Evolutionary conservation across 1,284 basidiomycete genomes (phyloP).

Genomic region (Fomes fomentarius): DNA sequence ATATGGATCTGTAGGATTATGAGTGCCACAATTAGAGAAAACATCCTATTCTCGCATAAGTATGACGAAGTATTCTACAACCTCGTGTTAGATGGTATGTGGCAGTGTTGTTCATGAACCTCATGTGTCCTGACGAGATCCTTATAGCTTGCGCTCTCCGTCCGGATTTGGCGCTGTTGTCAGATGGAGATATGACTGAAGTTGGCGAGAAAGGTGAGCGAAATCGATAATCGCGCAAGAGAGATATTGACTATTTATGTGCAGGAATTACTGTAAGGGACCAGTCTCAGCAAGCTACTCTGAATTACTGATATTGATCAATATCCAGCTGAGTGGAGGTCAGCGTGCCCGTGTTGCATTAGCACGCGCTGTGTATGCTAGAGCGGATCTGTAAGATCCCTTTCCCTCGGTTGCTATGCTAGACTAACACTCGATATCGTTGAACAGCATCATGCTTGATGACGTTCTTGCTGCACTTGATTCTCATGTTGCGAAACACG

Average conservation of each 20-base stretch:
- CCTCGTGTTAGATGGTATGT: slow-evolving; percentile 70
- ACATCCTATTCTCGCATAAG: slow-evolving; percentile 89
- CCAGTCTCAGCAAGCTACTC: too few relatives aligned
- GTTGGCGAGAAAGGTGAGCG: slow-evolving; percentile 72
- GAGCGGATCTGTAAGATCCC: slow-evolving; percentile 43
- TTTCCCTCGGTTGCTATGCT: slow-evolving; percentile 21
- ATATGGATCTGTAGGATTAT: slow-evolving; percentile 59
- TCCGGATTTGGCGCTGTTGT: slow-evolving; percentile 78
- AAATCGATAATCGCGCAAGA: too few relatives aligned
- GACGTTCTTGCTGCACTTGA: slow-evolving; percentile 62
- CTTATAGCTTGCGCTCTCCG: slow-evolving; percentile 80
- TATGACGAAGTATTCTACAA: slow-evolving; percentile 83
- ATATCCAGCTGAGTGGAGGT: slow-evolving; percentile 59
- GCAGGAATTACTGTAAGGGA: slow-evolving; percentile 45
- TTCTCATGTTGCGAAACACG: slow-evolving; percentile 47
- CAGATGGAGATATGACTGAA: slow-evolving; percentile 74
- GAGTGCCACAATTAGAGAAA: slow-evolving; percentile 83
- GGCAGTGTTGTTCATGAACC: not conserved
- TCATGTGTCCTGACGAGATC: not conserved
- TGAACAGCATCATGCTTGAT: slow-evolving; percentile 45
- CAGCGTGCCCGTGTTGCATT: slow-evolving; percentile 66
- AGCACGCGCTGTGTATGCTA: slow-evolving; percentile 47
- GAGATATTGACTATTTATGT: too few relatives aligned
- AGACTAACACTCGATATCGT: not conserved
- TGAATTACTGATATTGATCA: too few relatives aligned